Conservation (phyloP, 176 grass and related monocot genomes). For the Tuctoria greenei region DNA sequence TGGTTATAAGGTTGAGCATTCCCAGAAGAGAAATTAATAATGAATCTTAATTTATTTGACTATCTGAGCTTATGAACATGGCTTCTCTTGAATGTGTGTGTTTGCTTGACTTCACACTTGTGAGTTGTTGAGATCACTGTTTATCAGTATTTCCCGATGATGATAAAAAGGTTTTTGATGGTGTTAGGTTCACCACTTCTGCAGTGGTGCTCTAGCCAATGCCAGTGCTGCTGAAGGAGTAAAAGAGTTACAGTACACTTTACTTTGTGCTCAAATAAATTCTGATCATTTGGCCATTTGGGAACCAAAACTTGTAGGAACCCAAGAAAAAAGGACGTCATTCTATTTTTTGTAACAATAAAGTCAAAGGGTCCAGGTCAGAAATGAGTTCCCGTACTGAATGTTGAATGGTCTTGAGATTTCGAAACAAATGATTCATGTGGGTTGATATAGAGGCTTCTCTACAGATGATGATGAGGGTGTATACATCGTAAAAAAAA, state of each 20-base stretch:
- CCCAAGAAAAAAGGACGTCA: background rate
- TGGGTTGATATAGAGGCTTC: background rate
- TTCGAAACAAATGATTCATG: slow-evolving; percentile 7
- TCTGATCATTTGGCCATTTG: slow-evolving; percentile 4
- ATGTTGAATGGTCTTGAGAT: background rate
- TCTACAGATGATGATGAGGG: background rate
- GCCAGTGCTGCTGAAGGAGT: background rate
- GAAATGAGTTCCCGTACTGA: slow-evolving; percentile 9
- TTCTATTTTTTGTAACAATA: slow-evolving; percentile 4
- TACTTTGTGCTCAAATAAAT: slow-evolving; percentile 23
- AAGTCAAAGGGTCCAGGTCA: background rate
- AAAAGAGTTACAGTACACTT: background rate
- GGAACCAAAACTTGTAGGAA: background rate
- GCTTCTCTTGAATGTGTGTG: slow-evolving; percentile 15
- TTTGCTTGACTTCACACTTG: slow-evolving; percentile 36
- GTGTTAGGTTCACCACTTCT: slow-evolving; percentile 1
- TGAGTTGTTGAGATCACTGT: background rate
- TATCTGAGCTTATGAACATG: slow-evolving; percentile 19
- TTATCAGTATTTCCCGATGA: background rate
- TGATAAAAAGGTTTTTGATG: background rate
- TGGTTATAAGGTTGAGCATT: slow-evolving; percentile 35
- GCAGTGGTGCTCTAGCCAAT: background rate
- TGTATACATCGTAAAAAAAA: too few species aligned
- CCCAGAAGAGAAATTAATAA: slow-evolving; percentile 30
- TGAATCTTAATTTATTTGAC: slow-evolving; percentile 31